Evolutionary conservation across 306 rosid species (phyloP).

Genomic region (Vicia sativa): DNA sequence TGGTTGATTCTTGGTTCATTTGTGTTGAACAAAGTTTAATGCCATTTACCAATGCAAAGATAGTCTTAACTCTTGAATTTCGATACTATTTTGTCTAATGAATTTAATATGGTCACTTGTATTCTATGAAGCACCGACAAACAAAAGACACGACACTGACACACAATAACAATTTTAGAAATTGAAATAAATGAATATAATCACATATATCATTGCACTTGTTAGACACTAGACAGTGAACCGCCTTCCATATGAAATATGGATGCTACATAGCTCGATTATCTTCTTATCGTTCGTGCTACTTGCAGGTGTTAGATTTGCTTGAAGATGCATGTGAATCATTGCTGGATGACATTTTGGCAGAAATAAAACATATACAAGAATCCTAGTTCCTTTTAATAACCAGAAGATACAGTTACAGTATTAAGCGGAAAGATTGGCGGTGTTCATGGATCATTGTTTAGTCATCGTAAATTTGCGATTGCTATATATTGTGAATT

Average conservation of each 20-base stretch:
- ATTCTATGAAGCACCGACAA: conserved; percentile 1
- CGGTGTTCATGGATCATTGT: conserved; percentile 1
- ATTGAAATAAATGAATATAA: too few relatives aligned
- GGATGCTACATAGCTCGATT: neutral
- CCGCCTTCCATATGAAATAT: too few relatives aligned
- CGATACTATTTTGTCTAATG: conserved; percentile 8
- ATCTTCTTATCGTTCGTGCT: conserved; percentile 23
- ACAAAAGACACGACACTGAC: too few relatives aligned
- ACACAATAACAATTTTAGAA: too few relatives aligned
- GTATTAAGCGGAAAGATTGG: neutral
- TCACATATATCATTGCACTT: too few relatives aligned
- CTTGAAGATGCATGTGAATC: conserved; percentile 95
- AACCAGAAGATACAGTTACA: conserved; percentile 26
- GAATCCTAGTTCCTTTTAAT: conserved; percentile 38
- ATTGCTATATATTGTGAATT: conserved; percentile 12
- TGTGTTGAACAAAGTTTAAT: conserved; percentile 24
- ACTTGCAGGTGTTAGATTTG: conserved; percentile 81
- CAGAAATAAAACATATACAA: conserved; percentile 59
- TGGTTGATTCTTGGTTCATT: conserved; percentile 1
- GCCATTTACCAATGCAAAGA: too few relatives aligned
- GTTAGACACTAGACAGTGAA: too few relatives aligned
- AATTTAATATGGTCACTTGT: too few relatives aligned
- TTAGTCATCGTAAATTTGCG: neutral
- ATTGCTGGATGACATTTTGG: conserved; percentile 70
- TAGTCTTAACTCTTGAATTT: conserved; percentile 23